phyloP scores from a whole-genome alignment of 805 yeast genomes.

The Saccharomyces kudriavzevii region DNA sequence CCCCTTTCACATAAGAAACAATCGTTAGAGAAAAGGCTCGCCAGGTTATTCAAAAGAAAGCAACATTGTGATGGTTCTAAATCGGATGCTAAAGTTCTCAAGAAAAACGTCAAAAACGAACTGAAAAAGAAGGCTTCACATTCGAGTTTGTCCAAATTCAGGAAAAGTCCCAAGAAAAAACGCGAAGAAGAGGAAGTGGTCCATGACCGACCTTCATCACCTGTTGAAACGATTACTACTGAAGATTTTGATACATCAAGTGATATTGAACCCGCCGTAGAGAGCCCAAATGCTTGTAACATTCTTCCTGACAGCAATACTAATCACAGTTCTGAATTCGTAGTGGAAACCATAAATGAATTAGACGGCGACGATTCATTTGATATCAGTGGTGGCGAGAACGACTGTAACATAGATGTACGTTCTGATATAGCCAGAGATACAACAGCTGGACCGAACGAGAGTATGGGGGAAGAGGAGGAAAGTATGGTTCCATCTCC shows the following conservation, averaged over 20 bases:
- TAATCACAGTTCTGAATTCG: not conserved
- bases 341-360: constrained; percentile 16
- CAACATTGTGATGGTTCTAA: constrained; percentile 4
- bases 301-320: constrained; percentile 13
- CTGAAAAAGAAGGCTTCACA: constrained; percentile 8
- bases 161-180: constrained; percentile 5
- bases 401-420: not conserved
- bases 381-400: constrained; percentile 9
- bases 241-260: not conserved
- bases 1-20: constrained; percentile 3
- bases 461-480: constrained; percentile 5
- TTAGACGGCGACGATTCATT: constrained; percentile 20
- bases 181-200: constrained; percentile 4
- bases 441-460: not conserved
- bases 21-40: constrained; percentile 22
- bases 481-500: not conserved
- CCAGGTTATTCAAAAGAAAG: constrained; percentile 17
- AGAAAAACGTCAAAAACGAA: not conserved
- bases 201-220: not conserved
- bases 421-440: not conserved
- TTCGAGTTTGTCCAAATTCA: constrained; percentile 8
- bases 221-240: constrained; percentile 1
- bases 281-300: not conserved
- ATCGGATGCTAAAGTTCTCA: not conserved
- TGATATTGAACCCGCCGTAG: not conserved